A percentile compares a stretch with the other conserved stretches of the same genome.
Evolutionary conservation across 2,329 filamentous ascomycete species (phyloP).

Genomic region (Alternaria triticina): DNA sequence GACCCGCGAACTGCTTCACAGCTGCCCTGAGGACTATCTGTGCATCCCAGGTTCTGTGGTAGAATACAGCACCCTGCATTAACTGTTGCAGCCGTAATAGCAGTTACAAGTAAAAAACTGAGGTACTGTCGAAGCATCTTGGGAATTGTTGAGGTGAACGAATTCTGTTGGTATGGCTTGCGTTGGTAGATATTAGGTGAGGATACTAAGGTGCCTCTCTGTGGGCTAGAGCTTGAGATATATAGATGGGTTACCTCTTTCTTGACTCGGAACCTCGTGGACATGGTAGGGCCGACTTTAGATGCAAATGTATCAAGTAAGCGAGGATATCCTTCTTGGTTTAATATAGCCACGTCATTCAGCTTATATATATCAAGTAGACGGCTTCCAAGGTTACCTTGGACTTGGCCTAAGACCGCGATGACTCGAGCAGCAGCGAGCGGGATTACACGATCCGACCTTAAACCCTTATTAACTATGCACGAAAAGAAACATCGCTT

Average conservation of each 20-base stretch:
- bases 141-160: not conserved
- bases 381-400: not conserved
- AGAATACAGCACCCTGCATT: not conserved
- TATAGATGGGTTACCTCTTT: not conserved
- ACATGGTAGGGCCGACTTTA: not conserved
- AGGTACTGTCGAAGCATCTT: not conserved
- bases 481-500: not conserved
- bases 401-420: not conserved
- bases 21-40: not conserved
- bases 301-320: not conserved
- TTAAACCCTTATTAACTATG: not conserved
- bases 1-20: not conserved
- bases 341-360: not conserved
- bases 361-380: not conserved
- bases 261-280: not conserved
- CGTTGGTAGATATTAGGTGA: not conserved
- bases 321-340: not conserved
- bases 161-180: not conserved
- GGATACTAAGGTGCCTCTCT: not conserved
- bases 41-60: not conserved
- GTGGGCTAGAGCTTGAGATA: not conserved
- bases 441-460: not conserved
- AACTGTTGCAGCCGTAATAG: not conserved
- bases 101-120: not conserved
- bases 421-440: not conserved